A percentile compares a stretch with the other conserved stretches of the same genome.
Evolutionary conservation across 169 alveolate genomes (phyloP).

Genomic region (Cryptosporidium sp.): DNA sequence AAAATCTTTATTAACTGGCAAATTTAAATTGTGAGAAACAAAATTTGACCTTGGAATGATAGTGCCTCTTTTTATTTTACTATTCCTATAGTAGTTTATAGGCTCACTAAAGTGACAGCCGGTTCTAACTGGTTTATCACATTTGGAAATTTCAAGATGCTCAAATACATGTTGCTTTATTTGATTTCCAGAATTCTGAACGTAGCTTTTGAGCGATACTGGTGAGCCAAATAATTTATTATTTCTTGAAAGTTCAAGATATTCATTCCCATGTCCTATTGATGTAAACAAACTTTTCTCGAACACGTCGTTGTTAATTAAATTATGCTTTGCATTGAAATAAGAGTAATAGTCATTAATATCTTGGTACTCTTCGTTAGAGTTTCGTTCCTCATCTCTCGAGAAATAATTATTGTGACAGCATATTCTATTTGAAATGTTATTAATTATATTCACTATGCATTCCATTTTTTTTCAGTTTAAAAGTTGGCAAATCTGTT

Average conservation of each 20-base stretch:
- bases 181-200: neutral
- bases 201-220: slow-evolving; percentile 33
- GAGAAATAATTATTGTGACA: neutral
- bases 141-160: slow-evolving; percentile 19
- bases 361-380: neutral
- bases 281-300: slow-evolving; percentile 3
- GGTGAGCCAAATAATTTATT: slow-evolving; percentile 49
- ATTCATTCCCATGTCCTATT: neutral
- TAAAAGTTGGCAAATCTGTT: neutral
- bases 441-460: neutral
- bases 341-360: slow-evolving; percentile 17
- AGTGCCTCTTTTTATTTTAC: neutral
- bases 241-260: slow-evolving; percentile 51
- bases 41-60: slow-evolving; percentile 1
- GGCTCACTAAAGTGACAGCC: neutral
- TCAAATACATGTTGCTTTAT: slow-evolving; percentile 14
- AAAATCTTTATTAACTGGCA: neutral
- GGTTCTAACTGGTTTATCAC: neutral
- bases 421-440: slow-evolving; percentile 9
- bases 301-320: neutral
- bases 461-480: slow-evolving; percentile 1
- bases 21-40: neutral
- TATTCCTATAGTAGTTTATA: neutral
- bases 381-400: neutral
- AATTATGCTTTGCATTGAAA: neutral